Evolutionary conservation across 73 alveolate genomes (phyloP), one percentile per base, ranked within the genome.

Genomic region (Durusdinium trenchii): DNA sequence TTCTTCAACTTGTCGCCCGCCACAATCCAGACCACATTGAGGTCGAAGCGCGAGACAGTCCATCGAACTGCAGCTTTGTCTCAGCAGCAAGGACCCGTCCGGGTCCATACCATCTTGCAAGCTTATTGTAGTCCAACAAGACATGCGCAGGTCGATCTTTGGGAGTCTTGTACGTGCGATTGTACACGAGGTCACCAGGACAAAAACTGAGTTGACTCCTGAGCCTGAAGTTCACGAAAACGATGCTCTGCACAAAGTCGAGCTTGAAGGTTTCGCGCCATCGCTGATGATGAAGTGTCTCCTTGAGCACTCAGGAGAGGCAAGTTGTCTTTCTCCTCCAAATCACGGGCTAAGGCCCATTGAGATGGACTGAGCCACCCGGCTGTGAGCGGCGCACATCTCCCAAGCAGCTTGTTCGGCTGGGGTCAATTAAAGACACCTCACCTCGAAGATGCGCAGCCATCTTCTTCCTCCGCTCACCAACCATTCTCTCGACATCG

Each of bases 181-280:
- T 45, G 45, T 20, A 79, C 43, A 79, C 91, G 32, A 79, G 28
- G 67, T 79, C 91, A 45, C 91, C 91, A 79, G 91, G 91, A 43
- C n/a, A 43, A 48, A n/a, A 43, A 79, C 67, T 43, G 91, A n/a
- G 67, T 48, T 14, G 60, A 32, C 30, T 23, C 7, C 67, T 48
- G 67, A 23, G 14, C 51, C 67, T 46, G 57, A 36, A 78, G 36
- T 32, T 45, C 89, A 6, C 48, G 9, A 40, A 42, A 78, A 6
- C 64, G 57, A 38, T 16, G 36, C 42, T 78, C 89, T 42, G 89
- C 93, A 3, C 32, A 10, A 3, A 46, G 52, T 50, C 93, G 10
- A 16, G 43, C 30, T 20, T 28, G 32, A 69, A 82, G n/a, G 73
- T 82, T 82, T 47, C 10, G 45, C 3, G 69, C 69, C 93, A 82